These are phyloP conservation scores for Penicillium sp. DNA, from an alignment of 2,329 filamentous ascomycete genomes.

Conservation along the genomic window DNA sequence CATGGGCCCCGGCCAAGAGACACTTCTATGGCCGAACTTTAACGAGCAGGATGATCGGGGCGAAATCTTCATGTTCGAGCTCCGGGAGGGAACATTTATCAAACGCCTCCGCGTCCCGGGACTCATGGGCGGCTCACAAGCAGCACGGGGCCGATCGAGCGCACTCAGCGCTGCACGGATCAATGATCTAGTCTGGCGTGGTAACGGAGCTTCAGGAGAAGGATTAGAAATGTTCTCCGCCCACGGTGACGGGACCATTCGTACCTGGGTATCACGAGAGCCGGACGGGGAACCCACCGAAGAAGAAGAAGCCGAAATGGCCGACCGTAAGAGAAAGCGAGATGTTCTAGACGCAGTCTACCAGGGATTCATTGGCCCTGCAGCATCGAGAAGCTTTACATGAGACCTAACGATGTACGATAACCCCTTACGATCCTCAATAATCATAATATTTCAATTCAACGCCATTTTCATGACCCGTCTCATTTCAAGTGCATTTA, in stretches of 20 bases:
- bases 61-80: conserved; percentile 72
- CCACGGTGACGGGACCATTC: conserved; percentile 78
- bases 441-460: background rate
- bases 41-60: conserved; percentile 58
- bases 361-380: conserved; percentile 60
- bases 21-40: conserved; percentile 78
- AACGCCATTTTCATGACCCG: background rate
- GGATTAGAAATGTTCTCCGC: conserved; percentile 72
- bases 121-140: conserved; percentile 39
- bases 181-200: conserved; percentile 71
- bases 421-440: background rate
- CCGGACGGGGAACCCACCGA: conserved; percentile 45
- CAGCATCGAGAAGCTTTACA: background rate
- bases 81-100: conserved; percentile 70
- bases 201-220: conserved; percentile 53
- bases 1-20: conserved; percentile 55
- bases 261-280: conserved; percentile 66
- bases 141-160: conserved; percentile 39
- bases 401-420: background rate
- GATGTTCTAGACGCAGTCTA: conserved; percentile 77
- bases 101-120: conserved; percentile 66
- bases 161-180: conserved; percentile 59
- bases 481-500: background rate
- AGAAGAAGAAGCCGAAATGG: conserved; percentile 48
- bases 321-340: conserved; percentile 62